phyloP scores from a whole-genome alignment of 495 filamentous ascomycete genomes.

The Xylaria cubensis region DNA sequence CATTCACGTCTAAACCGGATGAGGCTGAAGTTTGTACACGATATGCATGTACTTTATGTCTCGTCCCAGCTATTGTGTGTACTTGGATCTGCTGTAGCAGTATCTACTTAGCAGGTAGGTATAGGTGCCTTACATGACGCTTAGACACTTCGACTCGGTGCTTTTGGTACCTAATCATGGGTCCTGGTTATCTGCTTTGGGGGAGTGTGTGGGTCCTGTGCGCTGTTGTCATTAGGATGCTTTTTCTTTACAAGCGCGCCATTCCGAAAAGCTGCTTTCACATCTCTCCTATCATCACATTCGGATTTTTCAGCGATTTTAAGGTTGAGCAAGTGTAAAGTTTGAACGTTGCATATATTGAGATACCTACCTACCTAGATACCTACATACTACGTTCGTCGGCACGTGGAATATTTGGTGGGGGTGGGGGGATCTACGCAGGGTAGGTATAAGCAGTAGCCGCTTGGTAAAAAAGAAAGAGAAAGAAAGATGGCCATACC shows the following conservation, averaged over 20 bases:
- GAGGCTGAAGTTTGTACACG: constrained; percentile 10
- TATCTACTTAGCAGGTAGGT: neutral
- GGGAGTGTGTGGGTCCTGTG: neutral
- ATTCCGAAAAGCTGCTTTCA: neutral
- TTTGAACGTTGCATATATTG: no score
- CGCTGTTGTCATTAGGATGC: neutral
- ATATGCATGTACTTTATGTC: neutral
- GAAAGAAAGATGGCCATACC: no score
- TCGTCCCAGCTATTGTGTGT: no score
- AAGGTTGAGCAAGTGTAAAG: neutral
- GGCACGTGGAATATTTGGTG: neutral
- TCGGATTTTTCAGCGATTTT: neutral
- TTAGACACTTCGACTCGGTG: neutral
- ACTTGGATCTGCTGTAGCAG: no score
- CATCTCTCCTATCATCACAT: neutral
- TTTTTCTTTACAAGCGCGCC: neutral
- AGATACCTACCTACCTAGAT: no score
- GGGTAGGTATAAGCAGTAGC: no score
- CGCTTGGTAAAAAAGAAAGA: neutral
- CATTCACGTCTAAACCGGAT: neutral
- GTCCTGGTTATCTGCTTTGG: neutral
- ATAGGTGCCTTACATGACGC: constrained; percentile 11
- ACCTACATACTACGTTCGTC: no score
- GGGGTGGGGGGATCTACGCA: neutral
- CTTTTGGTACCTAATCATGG: neutral